Percentiles rank a stretch among this genome's conserved stretches.
These are phyloP conservation scores for Aureobasidium sp. DNA, from an alignment of 2,329 filamentous ascomycete genomes.

Conservation along the genomic window DNA sequence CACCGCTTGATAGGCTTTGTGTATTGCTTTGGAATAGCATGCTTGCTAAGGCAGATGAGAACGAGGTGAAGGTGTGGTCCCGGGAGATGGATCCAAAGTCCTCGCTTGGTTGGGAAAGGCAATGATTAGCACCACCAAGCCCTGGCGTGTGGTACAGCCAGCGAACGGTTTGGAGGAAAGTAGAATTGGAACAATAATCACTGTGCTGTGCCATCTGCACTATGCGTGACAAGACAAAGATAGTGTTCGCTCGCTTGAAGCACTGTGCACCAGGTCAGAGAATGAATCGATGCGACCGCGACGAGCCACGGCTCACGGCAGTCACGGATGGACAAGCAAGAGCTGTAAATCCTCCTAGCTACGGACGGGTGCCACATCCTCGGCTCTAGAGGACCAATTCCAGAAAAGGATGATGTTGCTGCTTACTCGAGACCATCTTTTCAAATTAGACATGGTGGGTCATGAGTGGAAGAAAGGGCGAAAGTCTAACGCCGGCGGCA, in stretches of 20 bases:
- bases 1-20: constrained; percentile 7
- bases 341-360: not conserved
- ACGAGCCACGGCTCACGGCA: constrained; percentile 7
- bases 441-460: constrained; percentile 12
- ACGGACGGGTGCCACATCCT: not conserved
- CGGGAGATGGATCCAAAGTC: constrained; percentile 12
- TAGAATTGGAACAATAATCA: not conserved
- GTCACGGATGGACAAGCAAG: constrained; percentile 9
- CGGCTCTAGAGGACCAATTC: constrained; percentile 1
- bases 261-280: not conserved
- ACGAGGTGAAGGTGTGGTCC: constrained; percentile 5
- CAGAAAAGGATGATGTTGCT: constrained; percentile 9
- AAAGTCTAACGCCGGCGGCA: constrained; percentile 8
- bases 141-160: constrained; percentile 12
- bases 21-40: constrained; percentile 1
- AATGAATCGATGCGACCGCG: not conserved
- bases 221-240: constrained; percentile 12
- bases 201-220: constrained; percentile 8
- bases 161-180: constrained; percentile 7
- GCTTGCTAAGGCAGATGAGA: constrained; percentile 11
- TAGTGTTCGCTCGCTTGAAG: constrained; percentile 2
- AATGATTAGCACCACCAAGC: constrained; percentile 9
- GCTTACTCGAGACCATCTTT: constrained; percentile 10
- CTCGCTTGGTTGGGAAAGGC: constrained; percentile 11
- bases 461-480: constrained; percentile 4